Evolutionary conservation across 2,329 filamentous ascomycete genomes (phyloP).

Genomic region (Venturiaceae sp.): DNA sequence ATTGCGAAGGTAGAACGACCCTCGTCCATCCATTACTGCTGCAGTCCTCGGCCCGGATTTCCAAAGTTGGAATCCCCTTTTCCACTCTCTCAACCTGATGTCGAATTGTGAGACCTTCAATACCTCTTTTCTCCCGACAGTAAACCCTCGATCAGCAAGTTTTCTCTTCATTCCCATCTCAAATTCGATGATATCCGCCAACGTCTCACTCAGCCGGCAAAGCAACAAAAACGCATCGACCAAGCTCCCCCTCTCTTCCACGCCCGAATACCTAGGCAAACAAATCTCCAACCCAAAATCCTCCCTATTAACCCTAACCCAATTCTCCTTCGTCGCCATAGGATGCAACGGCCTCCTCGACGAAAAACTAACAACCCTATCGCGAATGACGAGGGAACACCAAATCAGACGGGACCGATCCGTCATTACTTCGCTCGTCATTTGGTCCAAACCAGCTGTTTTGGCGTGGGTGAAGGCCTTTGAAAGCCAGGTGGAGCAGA

Average conservation of each 20-base stretch:
- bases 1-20: not conserved
- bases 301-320: not conserved
- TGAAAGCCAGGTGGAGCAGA: not conserved
- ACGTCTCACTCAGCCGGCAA: not conserved
- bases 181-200: slow-evolving; percentile 2
- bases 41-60: not conserved
- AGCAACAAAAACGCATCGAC: slow-evolving; percentile 4
- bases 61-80: not conserved
- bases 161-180: not conserved
- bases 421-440: slow-evolving; percentile 2
- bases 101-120: slow-evolving; percentile 5
- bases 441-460: not conserved
- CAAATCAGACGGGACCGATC: slow-evolving; percentile 5
- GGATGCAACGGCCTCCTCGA: not conserved
- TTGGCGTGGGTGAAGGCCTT: slow-evolving; percentile 6
- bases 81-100: slow-evolving; percentile 7
- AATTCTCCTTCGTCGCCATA: not conserved
- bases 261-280: not conserved
- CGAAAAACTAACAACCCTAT: not conserved
- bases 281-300: slow-evolving; percentile 8
- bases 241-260: not conserved
- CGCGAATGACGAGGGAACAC: not conserved
- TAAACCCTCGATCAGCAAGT: not conserved
- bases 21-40: not conserved
- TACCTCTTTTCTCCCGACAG: slow-evolving; percentile 3